These are phyloP conservation scores for Austroboletus olivaceoglutinosus DNA, from an alignment of 1,284 basidiomycete species.

Conservation along the genomic window DNA sequence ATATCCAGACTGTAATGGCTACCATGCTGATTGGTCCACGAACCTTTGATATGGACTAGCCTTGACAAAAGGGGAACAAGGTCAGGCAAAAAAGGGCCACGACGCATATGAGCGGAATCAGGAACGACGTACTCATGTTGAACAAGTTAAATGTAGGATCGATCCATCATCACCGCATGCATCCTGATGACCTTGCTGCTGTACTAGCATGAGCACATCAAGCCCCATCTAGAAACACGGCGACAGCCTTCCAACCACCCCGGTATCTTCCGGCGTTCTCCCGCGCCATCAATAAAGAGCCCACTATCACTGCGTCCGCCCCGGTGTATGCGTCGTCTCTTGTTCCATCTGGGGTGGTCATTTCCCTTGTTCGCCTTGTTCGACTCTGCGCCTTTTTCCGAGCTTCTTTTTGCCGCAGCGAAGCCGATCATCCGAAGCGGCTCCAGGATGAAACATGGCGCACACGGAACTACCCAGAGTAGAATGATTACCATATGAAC, in stretches of 20 bases:
- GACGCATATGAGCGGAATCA: not conserved
- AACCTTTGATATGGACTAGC: slow-evolving; percentile 11
- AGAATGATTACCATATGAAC: slow-evolving; percentile 21
- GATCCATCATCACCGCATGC: not conserved
- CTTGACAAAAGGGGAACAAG: slow-evolving; percentile 6
- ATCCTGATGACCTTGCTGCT: not conserved
- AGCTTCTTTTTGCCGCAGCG: slow-evolving; percentile 22
- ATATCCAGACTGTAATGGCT: slow-evolving; percentile 6
- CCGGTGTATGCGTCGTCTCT: slow-evolving; percentile 6
- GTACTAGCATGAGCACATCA: not conserved
- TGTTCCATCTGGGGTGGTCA: slow-evolving; percentile 9
- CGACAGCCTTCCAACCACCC: not conserved
- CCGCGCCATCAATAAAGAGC: slow-evolving; percentile 12
- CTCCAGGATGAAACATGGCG: slow-evolving; percentile 20
- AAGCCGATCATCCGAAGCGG: slow-evolving; percentile 23
- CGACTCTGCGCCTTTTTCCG: slow-evolving; percentile 13
- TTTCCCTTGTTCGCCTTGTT: slow-evolving; percentile 7
- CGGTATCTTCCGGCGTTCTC: slow-evolving; percentile 22
- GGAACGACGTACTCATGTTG: not conserved
- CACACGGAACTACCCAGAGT: slow-evolving; percentile 25
- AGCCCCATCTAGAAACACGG: slow-evolving; percentile 4
- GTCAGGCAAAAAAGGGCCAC: not conserved
- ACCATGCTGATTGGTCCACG: slow-evolving; percentile 14
- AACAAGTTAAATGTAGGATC: not conserved
- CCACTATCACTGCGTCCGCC: not conserved